Base-by-base conservation (phyloP, 805 yeast species). In the Maudiozyma bulderi region DNA sequence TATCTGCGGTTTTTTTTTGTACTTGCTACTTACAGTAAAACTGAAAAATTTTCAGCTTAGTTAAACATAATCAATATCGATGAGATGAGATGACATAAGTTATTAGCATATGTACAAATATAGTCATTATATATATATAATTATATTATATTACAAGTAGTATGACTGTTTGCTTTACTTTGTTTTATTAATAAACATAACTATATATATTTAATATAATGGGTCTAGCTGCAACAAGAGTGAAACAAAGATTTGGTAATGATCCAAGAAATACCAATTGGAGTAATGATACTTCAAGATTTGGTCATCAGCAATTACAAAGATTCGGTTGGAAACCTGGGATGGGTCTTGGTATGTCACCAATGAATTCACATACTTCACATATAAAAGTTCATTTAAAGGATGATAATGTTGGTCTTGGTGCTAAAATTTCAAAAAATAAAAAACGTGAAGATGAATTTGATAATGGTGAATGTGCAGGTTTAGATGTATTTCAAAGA, bases 211-310 rank as follows among this genome's bases (percentile, higher is more conserved):
- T 14, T 20, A 20, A 3, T 20, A 40, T 14, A 15, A 86, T 86
- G 95, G 93, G 95, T 46, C 75, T 86, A 60, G 91, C 91, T 42
- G 97, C 86, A 9, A 74, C 83, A 6, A 84, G 81, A 61, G 78
- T 75, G 10, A 88, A 86, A 60, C 95, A 86, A 59, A 76, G 93
- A 60, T 84, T 90, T 64, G 97, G 98, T 9, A 68, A 75, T 37
- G 99, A 91, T 69, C 99, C 99, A 14, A 73, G 98, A 61, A 91
- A 91, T 61, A 90, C 96, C 1, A 77, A 81, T 52, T 91, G 99
- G 99, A 84, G 96, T 29, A 88, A 88, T 61, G 86, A 87, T 58
- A 80, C 83, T 0, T 72, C 73, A 4, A 70, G 96, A 46, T 91
- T 91, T 60, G 99, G 99, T 0, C 96, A 86, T 64, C 79, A 84